phyloP scores from a whole-genome alignment of 1,284 basidiomycete genomes.

The Ganoderma meredithae region DNA sequence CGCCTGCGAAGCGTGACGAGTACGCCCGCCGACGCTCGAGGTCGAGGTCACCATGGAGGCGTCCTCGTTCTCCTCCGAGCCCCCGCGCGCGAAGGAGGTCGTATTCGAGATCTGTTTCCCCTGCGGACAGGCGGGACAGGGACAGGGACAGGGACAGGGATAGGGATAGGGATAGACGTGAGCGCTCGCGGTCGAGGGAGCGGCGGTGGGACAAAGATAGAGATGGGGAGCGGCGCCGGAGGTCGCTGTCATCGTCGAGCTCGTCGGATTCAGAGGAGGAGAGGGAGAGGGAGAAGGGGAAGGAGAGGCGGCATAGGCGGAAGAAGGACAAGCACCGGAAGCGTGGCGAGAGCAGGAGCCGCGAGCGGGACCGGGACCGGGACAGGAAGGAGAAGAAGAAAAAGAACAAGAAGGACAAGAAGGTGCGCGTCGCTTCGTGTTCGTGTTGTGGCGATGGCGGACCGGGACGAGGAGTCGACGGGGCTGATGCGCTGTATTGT shows the following conservation, averaged over 20 bases:
- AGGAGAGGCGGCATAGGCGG: constrained; percentile 50
- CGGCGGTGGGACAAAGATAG: constrained; percentile 17
- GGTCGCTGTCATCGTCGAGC: constrained; percentile 33
- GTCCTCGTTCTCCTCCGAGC: constrained; percentile 12
- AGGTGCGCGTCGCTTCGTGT: constrained; percentile 46
- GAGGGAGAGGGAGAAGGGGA: constrained; percentile 50
- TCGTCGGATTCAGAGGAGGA: no score
- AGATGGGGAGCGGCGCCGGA: constrained; percentile 16
- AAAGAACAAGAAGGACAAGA: constrained; percentile 74
- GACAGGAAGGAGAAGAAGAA: constrained; percentile 58
- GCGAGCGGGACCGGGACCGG: constrained; percentile 61
- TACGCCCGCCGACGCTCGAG: constrained; percentile 23
- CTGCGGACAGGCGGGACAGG: constrained; percentile 14
- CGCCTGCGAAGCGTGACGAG: constrained; percentile 11
- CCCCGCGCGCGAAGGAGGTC: background rate
- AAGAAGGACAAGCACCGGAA: constrained; percentile 51
- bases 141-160: background rate
- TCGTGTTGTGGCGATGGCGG: background rate
- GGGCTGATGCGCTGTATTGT: constrained; percentile 3
- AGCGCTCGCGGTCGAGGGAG: constrained; percentile 33
- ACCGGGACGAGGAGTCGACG: background rate
- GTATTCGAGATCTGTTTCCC: constrained; percentile 11
- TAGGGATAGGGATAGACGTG: constrained; percentile 22
- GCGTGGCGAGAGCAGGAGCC: constrained; percentile 49
- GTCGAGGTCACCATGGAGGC: constrained; percentile 19